Evolutionary conservation across 192 early-diverging fungal genomes (phyloP).

Genomic region (Backusella australiensis): DNA sequence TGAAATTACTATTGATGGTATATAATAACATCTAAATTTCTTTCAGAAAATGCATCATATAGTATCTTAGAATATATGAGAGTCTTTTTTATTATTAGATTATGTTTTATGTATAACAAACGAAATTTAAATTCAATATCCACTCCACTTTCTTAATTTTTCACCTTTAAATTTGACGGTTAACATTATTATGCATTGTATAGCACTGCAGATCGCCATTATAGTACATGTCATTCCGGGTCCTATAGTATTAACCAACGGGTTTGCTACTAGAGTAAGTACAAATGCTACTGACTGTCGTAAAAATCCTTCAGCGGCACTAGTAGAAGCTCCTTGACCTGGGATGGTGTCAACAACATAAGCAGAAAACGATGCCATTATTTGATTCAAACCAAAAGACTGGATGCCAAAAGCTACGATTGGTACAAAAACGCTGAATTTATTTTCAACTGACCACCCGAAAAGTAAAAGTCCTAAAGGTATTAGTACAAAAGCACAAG

Average conservation of each 20-base stretch:
- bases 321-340: constrained; percentile 44
- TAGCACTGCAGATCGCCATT: too few species aligned
- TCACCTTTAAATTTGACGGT: too few species aligned
- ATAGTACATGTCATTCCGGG: constrained; percentile 21
- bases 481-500: constrained; percentile 37
- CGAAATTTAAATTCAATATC: too few species aligned
- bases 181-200: too few species aligned
- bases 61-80: too few species aligned
- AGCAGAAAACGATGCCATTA: constrained; percentile 34
- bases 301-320: constrained; percentile 45
- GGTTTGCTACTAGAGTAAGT: constrained; percentile 37
- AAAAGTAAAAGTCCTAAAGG: constrained; percentile 45
- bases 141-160: too few species aligned
- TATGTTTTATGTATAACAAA: too few species aligned
- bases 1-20: too few species aligned
- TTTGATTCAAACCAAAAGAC: constrained; percentile 51
- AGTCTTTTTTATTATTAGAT: too few species aligned
- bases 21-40: too few species aligned
- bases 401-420: constrained; percentile 48
- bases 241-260: constrained; percentile 40
- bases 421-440: constrained; percentile 34
- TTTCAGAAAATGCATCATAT: too few species aligned
- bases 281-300: constrained; percentile 43
- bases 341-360: constrained; percentile 50
- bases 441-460: constrained; percentile 40